Evolutionary conservation across 768 basidiomycete genomes (phyloP), one percentile per base, ranked within the genome.

Genomic region (Macrolepiota dolichaula): DNA sequence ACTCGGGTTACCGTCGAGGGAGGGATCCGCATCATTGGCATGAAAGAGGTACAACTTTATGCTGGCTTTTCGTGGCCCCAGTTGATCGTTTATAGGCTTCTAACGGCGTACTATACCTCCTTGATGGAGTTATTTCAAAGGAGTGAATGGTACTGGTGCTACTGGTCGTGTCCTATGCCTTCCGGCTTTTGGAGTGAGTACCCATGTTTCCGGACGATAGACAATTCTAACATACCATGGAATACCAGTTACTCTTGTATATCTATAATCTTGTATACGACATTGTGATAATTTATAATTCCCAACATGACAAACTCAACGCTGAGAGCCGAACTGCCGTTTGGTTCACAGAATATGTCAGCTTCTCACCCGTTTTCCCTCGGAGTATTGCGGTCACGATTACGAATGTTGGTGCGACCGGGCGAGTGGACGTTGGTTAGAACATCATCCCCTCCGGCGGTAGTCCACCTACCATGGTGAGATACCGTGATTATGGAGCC

Each of bases 1-100:
- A 74, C 75, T 64, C 77, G 76, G 42, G 82, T 88, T 6, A 77
- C 78, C 0, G 66, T 94, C 12, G 82, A 87, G 57, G 80, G 79
- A 40, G 80, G 80, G 12, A 71, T 84, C 9, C 80, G 71, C 42
- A 87, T 94, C 44, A 64, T 83, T 22, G 78, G 70, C 1, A 84
- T 77, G 80, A 87, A 82, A 70, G 80, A 88, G 81, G 92, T 90
- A 53, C 2, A 70, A 65, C 22, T 10, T 24, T 19, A 13, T 17
- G 9, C 19, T 9, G 17, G 17, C 46, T 22, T 47, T 11, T 12
- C 2, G 10, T 27, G 35, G 29, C 12, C n/a, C 25, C 19, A 9
- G 9, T 10, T 19, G 3, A 27, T 17, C 15, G 24, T 29, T 36
- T 29, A 9, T 40, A 61, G 59, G 59, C 59, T 10, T 61, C 59